These are phyloP conservation scores for Acer yangbiense DNA, from an alignment of 345 rosid species.

Conservation along the genomic window DNA sequence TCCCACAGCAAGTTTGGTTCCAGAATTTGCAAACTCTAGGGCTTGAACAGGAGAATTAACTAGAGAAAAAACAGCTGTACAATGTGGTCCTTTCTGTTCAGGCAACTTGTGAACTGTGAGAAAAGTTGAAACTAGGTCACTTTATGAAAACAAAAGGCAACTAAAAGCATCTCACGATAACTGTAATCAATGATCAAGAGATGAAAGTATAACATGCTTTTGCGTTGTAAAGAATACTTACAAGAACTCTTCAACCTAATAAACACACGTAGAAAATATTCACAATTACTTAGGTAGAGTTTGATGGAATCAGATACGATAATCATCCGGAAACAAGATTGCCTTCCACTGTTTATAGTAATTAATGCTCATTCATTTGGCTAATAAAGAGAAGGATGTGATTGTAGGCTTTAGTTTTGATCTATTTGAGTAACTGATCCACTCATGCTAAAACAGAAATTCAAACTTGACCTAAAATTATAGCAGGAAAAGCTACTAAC, in stretches of 20 bases:
- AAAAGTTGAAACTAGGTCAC: slow-evolving; percentile 17
- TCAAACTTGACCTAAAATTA: not conserved
- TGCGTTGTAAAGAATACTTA: not conserved
- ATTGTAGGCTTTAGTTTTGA: not conserved
- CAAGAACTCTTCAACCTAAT: slow-evolving; percentile 7
- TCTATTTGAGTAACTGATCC: not conserved
- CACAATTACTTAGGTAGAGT: slow-evolving; percentile 6
- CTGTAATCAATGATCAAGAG: slow-evolving; percentile 5
- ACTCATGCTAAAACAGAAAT: not conserved
- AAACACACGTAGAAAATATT: slow-evolving; percentile 1
- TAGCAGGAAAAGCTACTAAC: not conserved
- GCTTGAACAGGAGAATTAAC: slow-evolving; percentile 38
- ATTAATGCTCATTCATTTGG: not conserved
- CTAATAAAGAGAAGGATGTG: not conserved
- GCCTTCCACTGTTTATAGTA: not conserved
- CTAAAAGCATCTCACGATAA: slow-evolving; percentile 9
- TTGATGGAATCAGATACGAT: slow-evolving; percentile 1
- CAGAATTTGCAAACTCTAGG: slow-evolving; percentile 37
- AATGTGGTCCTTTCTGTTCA: slow-evolving; percentile 40
- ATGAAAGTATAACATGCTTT: slow-evolving; percentile 4
- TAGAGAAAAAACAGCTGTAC: slow-evolving; percentile 42
- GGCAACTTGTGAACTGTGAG: slow-evolving; percentile 42
- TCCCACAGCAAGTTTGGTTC: slow-evolving; percentile 52
- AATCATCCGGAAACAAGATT: not conserved
- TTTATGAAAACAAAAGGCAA: slow-evolving; percentile 9